Base-by-base conservation (phyloP, 139 green algal genomes). In the Chlamydomonas eustigma region DNA sequence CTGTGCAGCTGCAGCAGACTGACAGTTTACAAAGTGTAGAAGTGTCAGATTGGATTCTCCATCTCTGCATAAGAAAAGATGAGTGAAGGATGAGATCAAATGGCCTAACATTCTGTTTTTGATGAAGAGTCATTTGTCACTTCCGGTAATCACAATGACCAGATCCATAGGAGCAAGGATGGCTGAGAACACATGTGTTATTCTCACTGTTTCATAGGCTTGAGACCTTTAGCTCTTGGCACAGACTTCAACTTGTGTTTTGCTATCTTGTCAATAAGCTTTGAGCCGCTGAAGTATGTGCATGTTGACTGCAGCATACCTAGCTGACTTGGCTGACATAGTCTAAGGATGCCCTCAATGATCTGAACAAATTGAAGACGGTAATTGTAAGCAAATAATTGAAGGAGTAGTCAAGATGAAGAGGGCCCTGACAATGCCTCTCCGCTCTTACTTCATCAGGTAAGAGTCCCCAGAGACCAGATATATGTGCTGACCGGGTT, bases 11-110 rank as follows among this genome's bases (percentile, higher is more conserved):
- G 88, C 89, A 2, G 75, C 76, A 39, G 85, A 90, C 74, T 93
- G 89, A 64, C 84, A 80, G 24, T 80, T 87, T 18, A 93, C 76
- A 66, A 90, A 94, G 58, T 89, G 86, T 36, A 93, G 84, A 50
- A 94, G 75, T 2, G 81, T 81, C 2, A 90, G 79, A 52, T 81
- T 87, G 6, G 75, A 82, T 78, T 94, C 90, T 12, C 83, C 76
- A 5, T 83, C 78, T 76, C 88, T 92, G 83, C 76, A 78, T 25
- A 25, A 6, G 28, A 3, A 25, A 73, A 25, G 5, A 6, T n/a
- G 34, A 8, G 31, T 25, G 18, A 39, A 34, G 6, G 4, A 73
- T 44, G 65, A 24, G 65, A 28, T 58, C 44, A n/a, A n/a, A n/a
- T n/a, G n/a, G n/a, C n/a, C n/a, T n/a, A 58, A 73, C 65, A 73